A percentile compares a stretch with the other conserved stretches of the same genome.
phyloP scores from a whole-genome alignment of 2,329 filamentous ascomycete species.

The Penicillium paneum region DNA sequence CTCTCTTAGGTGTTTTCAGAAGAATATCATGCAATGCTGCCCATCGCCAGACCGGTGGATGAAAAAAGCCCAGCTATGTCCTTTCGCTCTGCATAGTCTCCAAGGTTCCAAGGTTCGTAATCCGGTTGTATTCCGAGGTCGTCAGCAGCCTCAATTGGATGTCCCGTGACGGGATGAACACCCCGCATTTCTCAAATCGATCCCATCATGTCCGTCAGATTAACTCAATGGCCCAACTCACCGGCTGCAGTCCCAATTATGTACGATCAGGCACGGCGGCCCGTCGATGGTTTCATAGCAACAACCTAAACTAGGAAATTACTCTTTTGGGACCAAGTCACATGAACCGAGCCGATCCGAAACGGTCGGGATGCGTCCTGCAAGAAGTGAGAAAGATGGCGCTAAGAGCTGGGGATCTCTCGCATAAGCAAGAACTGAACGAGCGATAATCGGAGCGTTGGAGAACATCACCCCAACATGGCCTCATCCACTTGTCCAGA shows the following conservation, averaged over 20 bases:
- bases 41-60: neutral
- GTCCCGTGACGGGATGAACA: neutral
- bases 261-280: neutral
- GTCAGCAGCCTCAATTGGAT: neutral
- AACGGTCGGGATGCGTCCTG: slow-evolving; percentile 17
- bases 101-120: neutral
- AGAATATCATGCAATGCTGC: slow-evolving; percentile 3
- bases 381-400: slow-evolving; percentile 2
- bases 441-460: slow-evolving; percentile 4
- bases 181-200: neutral
- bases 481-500: slow-evolving; percentile 8
- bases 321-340: slow-evolving; percentile 4
- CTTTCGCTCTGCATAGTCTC: neutral
- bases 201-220: neutral
- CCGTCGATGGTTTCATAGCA: neutral
- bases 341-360: slow-evolving; percentile 15
- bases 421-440: neutral
- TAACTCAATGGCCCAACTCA: neutral
- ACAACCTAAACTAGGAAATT: slow-evolving; percentile 2
- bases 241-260: neutral
- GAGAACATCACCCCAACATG: neutral
- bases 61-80: neutral
- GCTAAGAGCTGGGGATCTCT: neutral
- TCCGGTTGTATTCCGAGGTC: neutral
- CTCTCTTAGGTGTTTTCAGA: neutral